Evolutionary conservation across 768 basidiomycete genomes (phyloP).

Genomic region (Suillus americanus): DNA sequence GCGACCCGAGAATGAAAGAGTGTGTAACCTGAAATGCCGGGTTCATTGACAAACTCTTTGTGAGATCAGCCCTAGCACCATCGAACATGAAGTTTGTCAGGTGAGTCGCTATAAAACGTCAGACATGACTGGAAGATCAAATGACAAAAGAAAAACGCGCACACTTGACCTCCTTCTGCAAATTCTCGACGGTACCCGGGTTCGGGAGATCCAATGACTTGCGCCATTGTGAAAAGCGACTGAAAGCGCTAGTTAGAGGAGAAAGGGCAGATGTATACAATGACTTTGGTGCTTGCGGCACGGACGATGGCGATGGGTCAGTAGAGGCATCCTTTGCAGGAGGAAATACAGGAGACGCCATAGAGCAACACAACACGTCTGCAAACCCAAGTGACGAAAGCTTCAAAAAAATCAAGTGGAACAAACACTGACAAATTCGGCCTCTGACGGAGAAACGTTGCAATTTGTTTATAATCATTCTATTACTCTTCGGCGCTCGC

Average conservation of each 20-base stretch:
- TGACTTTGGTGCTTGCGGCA: conserved; percentile 38
- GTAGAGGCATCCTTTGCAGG: conserved; percentile 43
- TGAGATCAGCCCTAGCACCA: conserved; percentile 94
- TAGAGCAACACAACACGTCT: conserved; percentile 29
- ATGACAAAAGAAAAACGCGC: conserved; percentile 23
- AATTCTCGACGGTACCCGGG: conserved; percentile 91
- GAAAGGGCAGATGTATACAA: conserved; percentile 35
- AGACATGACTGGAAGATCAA: background rate
- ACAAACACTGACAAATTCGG: conserved; percentile 19
- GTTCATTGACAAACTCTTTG: conserved; percentile 87
- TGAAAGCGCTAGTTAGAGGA: conserved; percentile 67
- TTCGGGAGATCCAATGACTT: conserved; percentile 78
- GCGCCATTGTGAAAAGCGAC: conserved; percentile 80
- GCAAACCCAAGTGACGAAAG: conserved; percentile 26
- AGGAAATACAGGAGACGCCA: conserved; percentile 44
- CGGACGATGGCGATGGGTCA: conserved; percentile 35
- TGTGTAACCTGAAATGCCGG: conserved; percentile 99
- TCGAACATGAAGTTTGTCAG: conserved; percentile 95
- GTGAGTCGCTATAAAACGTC: conserved; percentile 65
- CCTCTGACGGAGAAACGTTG: background rate
- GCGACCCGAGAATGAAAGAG: conserved; percentile 88
- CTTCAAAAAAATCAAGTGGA: conserved; percentile 37
- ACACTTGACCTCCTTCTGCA: conserved; percentile 94
- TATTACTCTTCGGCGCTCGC: background rate
- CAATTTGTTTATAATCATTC: background rate